These are phyloP conservation scores for Aspergillus hortae DNA, from an alignment of 2,329 filamentous ascomycete genomes.

Conservation along the genomic window DNA sequence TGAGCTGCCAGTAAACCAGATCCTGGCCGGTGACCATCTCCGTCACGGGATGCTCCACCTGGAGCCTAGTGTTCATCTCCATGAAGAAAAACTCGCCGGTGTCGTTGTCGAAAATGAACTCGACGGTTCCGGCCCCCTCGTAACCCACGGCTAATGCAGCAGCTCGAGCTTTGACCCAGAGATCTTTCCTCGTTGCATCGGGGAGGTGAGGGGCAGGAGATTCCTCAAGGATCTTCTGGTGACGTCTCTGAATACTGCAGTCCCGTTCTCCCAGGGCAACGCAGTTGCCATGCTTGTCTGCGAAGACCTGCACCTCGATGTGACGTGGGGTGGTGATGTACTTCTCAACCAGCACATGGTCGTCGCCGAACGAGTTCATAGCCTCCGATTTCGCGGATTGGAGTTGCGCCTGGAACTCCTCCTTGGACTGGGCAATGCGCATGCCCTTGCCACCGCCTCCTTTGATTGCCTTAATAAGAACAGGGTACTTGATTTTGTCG, in stretches of 20 bases:
- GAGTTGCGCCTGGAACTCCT: slow-evolving; percentile 59
- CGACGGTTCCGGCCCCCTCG: slow-evolving; percentile 64
- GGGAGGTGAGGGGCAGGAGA: slow-evolving; percentile 61
- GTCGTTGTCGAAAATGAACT: slow-evolving; percentile 68
- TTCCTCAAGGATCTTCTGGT: slow-evolving; percentile 66
- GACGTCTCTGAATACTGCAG: slow-evolving; percentile 62
- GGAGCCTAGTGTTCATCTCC: slow-evolving; percentile 76
- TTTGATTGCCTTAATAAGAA: slow-evolving; percentile 64
- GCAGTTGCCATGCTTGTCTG: slow-evolving; percentile 62
- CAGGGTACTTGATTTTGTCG: slow-evolving; percentile 64
- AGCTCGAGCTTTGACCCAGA: slow-evolving; percentile 63
- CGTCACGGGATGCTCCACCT: slow-evolving; percentile 95
- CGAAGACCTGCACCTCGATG: slow-evolving; percentile 66
- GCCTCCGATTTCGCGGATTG: slow-evolving; percentile 63
- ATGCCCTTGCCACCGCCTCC: slow-evolving; percentile 67
- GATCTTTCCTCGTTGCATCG: slow-evolving; percentile 57
- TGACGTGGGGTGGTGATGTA: slow-evolving; percentile 65
- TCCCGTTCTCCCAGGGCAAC: slow-evolving; percentile 63
- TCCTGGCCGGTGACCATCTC: slow-evolving; percentile 74
- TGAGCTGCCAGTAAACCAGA: slow-evolving; percentile 92
- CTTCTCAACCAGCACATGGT: slow-evolving; percentile 65
- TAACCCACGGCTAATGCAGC: slow-evolving; percentile 63
- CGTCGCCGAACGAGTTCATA: slow-evolving; percentile 61
- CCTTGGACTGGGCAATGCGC: slow-evolving; percentile 57
- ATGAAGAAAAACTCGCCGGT: slow-evolving; percentile 66